These are phyloP conservation scores for Fusarium caatingaense DNA, from an alignment of 2,329 filamentous ascomycete genomes.

Conservation along the genomic window DNA sequence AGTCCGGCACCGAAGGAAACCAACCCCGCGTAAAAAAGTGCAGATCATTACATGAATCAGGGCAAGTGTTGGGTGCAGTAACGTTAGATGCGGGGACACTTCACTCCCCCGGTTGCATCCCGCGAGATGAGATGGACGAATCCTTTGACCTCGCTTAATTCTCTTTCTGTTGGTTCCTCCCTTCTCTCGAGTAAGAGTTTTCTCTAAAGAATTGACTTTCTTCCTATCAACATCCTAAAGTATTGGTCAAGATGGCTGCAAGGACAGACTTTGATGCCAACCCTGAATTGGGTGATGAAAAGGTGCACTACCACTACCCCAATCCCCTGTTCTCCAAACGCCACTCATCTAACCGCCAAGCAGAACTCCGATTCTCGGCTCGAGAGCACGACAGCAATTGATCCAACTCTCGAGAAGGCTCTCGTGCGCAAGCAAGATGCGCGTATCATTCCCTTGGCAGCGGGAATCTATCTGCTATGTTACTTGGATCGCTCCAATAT, in stretches of 20 bases:
- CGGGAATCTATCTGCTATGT: constrained; percentile 53
- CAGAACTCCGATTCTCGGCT: constrained; percentile 20
- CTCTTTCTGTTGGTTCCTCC: constrained; percentile 1
- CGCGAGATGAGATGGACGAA: constrained; percentile 13
- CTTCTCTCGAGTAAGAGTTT: neutral
- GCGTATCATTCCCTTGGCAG: constrained; percentile 40
- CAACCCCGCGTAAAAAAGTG: constrained; percentile 12
- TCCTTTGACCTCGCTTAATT: constrained; percentile 19
- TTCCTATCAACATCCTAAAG: neutral
- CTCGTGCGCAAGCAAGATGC: constrained; percentile 36
- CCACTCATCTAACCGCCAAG: constrained; percentile 8
- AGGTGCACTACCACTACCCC: constrained; percentile 12
- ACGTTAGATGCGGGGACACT: constrained; percentile 24
- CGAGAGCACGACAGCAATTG: constrained; percentile 10
- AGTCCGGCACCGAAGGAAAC: constrained; percentile 2
- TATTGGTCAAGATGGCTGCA: neutral
- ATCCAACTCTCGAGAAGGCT: constrained; percentile 17
- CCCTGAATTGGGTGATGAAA: constrained; percentile 23
- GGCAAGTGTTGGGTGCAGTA: constrained; percentile 1
- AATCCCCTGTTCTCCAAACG: neutral
- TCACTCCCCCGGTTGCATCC: constrained; percentile 1
- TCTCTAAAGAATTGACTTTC: neutral
- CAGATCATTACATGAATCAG: constrained; percentile 18
- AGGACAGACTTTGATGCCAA: constrained; percentile 13
- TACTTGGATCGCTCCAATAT: constrained; percentile 66